Conservation (phyloP, 805 yeast genomes). For the Sugiyamaella lignohabitans region DNA sequence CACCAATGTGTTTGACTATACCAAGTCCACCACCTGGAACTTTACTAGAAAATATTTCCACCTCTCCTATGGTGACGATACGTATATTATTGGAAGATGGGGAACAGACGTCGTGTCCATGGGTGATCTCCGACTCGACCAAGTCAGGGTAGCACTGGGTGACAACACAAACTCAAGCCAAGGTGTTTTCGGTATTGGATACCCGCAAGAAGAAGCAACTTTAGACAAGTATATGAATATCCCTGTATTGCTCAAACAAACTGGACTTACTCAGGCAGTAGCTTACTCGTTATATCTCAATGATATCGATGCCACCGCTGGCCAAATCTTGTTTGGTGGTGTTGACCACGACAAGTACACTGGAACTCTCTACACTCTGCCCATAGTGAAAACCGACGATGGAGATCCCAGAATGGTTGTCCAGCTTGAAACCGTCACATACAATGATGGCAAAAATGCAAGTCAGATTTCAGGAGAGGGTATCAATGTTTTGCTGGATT, state of each 20-base stretch:
- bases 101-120: conserved; percentile 27
- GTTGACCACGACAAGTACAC: conserved; percentile 55
- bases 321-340: conserved; percentile 61
- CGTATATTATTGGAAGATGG: conserved; percentile 22
- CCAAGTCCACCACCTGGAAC: conserved; percentile 26
- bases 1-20: neutral
- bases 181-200: conserved; percentile 42
- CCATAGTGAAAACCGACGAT: conserved; percentile 7
- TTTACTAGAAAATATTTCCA: conserved; percentile 15
- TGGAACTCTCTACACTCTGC: conserved; percentile 35
- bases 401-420: neutral
- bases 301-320: conserved; percentile 31
- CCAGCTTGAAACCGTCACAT: conserved; percentile 1
- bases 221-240: conserved; percentile 22
- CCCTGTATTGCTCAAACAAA: conserved; percentile 32
- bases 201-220: conserved; percentile 11
- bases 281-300: conserved; percentile 49
- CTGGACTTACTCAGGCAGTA: conserved; percentile 37
- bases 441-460: neutral
- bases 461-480: neutral
- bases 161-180: conserved; percentile 36
- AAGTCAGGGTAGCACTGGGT: conserved; percentile 10
- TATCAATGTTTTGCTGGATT: conserved; percentile 18
- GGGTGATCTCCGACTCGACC: conserved; percentile 38
- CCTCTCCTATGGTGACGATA: conserved; percentile 12